Conservation (phyloP, 805 yeast species). For the Debaryomyces maramus region DNA sequence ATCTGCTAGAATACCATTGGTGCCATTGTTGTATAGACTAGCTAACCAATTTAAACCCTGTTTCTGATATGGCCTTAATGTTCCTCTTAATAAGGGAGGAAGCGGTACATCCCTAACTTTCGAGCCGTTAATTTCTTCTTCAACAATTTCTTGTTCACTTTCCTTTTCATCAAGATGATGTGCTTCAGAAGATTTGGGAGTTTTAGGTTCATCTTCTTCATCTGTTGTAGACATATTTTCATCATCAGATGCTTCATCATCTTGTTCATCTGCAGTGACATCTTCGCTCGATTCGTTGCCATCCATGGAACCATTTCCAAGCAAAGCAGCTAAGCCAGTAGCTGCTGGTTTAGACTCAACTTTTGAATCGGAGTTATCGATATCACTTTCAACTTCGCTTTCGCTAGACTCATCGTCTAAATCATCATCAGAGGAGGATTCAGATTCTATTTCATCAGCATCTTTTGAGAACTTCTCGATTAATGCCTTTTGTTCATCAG, state of each 20-base stretch:
- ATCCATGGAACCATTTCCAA: conserved; percentile 1
- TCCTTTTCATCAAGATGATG: conserved; percentile 5
- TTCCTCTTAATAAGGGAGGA: conserved; percentile 78
- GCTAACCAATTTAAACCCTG: conserved; percentile 98
- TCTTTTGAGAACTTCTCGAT: conserved; percentile 20
- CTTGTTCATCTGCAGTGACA: neutral
- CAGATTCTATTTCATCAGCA: neutral
- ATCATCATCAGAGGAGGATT: conserved; percentile 16
- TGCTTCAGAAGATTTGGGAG: conserved; percentile 24
- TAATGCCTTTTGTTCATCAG: conserved; percentile 33
- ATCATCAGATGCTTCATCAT: conserved; percentile 14
- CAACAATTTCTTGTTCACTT: conserved; percentile 16
- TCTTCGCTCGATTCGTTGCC: conserved; percentile 10
- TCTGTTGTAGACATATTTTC: conserved; percentile 21
- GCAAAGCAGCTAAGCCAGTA: neutral
- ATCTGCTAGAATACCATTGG: conserved; percentile 96
- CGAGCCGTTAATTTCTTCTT: conserved; percentile 41
- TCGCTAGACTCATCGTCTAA: conserved; percentile 16
- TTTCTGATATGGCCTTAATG: conserved; percentile 85
- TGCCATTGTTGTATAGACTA: conserved; percentile 83
- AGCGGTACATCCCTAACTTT: conserved; percentile 65
- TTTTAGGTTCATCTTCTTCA: conserved; percentile 32
- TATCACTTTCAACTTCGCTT: conserved; percentile 12
- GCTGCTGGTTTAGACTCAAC: conserved; percentile 6
- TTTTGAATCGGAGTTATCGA: conserved; percentile 14